phyloP scores from a whole-genome alignment of 345 rosid species.

The Citrus maxima region DNA sequence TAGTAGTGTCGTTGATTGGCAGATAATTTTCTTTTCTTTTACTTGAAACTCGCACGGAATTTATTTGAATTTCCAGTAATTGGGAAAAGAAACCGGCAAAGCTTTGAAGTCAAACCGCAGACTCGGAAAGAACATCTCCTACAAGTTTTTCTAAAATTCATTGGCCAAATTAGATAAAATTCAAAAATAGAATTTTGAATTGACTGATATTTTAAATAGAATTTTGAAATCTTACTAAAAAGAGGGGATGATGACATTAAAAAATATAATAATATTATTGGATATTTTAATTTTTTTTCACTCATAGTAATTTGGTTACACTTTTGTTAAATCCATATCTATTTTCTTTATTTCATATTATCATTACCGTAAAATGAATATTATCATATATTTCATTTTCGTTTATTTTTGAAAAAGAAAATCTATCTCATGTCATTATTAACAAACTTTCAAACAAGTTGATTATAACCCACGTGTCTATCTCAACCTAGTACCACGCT shows the following conservation, averaged over 20 bases:
- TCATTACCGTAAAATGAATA: too few species aligned
- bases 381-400: not conserved
- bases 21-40: too few species aligned
- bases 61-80: not conserved
- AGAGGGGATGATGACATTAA: too few species aligned
- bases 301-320: not conserved
- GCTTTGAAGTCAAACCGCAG: not conserved
- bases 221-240: too few species aligned
- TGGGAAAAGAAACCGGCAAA: not conserved
- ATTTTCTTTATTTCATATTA: not conserved
- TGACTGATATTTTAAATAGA: too few species aligned
- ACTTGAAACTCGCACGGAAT: too few species aligned
- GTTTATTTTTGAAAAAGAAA: not conserved
- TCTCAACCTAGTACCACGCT: not conserved
- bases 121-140: not conserved
- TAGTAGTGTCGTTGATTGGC: too few species aligned
- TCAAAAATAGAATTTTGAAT: too few species aligned
- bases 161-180: not conserved
- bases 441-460: not conserved
- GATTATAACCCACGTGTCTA: not conserved
- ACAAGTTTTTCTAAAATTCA: not conserved
- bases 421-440: not conserved
- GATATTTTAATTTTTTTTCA: too few species aligned
- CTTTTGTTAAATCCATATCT: not conserved
- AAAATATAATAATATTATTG: too few species aligned